Percentiles rank a stretch among this genome's conserved stretches.
phyloP scores from a whole-genome alignment of 148 eudicot species.

The Cornus florida region DNA sequence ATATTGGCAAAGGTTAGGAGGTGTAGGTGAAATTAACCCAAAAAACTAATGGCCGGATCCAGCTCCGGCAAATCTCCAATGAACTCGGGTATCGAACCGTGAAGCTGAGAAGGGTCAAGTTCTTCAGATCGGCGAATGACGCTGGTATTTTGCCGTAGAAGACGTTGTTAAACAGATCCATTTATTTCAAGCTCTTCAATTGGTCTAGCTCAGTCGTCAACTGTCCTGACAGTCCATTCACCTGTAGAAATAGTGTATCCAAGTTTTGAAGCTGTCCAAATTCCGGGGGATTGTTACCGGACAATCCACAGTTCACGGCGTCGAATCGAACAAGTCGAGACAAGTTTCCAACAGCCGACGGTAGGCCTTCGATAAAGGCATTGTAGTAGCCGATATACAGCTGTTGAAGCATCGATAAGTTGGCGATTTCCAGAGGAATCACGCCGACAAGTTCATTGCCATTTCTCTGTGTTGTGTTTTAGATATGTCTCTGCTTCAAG shows the following conservation, averaged over 20 bases:
- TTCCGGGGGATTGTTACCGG: conserved; percentile 77
- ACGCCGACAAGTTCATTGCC: conserved; percentile 72
- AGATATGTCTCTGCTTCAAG: conserved; percentile 33
- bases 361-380: conserved; percentile 53
- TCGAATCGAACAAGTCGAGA: conserved; percentile 58
- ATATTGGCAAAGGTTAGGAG: too few species aligned
- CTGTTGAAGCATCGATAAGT: conserved; percentile 48
- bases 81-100: conserved; percentile 80
- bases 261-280: conserved; percentile 62
- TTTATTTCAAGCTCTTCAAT: conserved; percentile 61
- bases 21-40: too few species aligned
- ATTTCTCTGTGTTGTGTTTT: background rate
- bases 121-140: conserved; percentile 47
- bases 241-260: conserved; percentile 81
- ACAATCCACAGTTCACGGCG: conserved; percentile 77
- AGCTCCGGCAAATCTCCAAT: conserved; percentile 72
- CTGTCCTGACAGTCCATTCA: conserved; percentile 59
- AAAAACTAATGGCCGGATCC: too few species aligned
- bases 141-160: conserved; percentile 71
- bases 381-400: conserved; percentile 88
- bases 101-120: conserved; percentile 66
- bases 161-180: conserved; percentile 84
- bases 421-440: conserved; percentile 68
- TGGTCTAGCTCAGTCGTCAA: conserved; percentile 55
- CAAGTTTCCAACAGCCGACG: conserved; percentile 73